These are phyloP conservation scores for Suillus subluteus DNA, from an alignment of 768 basidiomycete genomes.

Conservation along the genomic window DNA sequence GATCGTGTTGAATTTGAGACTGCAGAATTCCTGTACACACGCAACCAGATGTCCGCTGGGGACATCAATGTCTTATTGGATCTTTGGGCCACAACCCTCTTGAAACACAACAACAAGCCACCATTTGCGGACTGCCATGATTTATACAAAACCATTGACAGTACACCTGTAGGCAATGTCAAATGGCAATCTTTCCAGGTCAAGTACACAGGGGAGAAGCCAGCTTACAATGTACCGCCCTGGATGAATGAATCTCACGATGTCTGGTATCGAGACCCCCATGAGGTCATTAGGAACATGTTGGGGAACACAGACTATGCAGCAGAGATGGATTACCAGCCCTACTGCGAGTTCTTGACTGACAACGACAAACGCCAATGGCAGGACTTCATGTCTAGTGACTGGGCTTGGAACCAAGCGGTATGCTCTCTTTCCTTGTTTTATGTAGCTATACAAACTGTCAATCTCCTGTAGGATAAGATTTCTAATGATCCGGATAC, in stretches of 20 bases:
- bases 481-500: no score
- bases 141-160: slow-evolving; percentile 30
- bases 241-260: slow-evolving; percentile 33
- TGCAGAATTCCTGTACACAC: no score
- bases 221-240: slow-evolving; percentile 18
- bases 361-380: no score
- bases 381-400: no score
- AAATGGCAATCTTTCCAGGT: slow-evolving; percentile 31
- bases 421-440: no score
- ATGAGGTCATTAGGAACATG: slow-evolving; percentile 20
- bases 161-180: slow-evolving; percentile 26
- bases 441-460: no score
- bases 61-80: slow-evolving; percentile 32
- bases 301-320: slow-evolving; percentile 26
- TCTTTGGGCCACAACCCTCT: slow-evolving; percentile 22
- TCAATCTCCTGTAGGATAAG: no score
- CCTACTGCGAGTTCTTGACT: slow-evolving; percentile 14
- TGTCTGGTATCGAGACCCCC: slow-evolving; percentile 31
- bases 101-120: slow-evolving; percentile 3
- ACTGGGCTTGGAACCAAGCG: no score
- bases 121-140: slow-evolving; percentile 27
- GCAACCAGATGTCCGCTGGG: slow-evolving; percentile 9
- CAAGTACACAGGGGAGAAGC: slow-evolving; percentile 20
- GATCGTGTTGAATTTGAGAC: slow-evolving; percentile 19
- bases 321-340: slow-evolving; percentile 22